phyloP scores from a whole-genome alignment of 805 yeast genomes.

The Ogataea pini region DNA sequence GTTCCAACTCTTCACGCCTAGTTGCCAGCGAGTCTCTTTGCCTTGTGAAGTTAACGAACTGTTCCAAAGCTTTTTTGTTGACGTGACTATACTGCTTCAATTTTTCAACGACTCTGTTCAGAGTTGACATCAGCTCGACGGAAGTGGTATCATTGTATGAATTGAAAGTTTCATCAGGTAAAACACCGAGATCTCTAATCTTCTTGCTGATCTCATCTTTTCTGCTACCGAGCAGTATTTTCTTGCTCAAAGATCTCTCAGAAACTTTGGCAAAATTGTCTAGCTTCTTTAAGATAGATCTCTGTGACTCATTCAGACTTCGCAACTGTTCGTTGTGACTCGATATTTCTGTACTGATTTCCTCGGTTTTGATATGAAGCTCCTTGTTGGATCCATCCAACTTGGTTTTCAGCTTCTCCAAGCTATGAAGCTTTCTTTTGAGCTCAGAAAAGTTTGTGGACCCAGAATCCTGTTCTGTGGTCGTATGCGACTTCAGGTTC shows the following conservation, averaged over 20 bases:
- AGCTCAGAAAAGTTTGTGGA: slow-evolving; percentile 19
- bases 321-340: slow-evolving; percentile 42
- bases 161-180: slow-evolving; percentile 81
- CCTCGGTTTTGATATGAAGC: slow-evolving; percentile 33
- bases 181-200: slow-evolving; percentile 81
- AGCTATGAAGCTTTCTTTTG: slow-evolving; percentile 20
- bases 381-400: slow-evolving; percentile 33
- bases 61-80: slow-evolving; percentile 88
- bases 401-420: slow-evolving; percentile 14
- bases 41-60: slow-evolving; percentile 67
- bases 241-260: slow-evolving; percentile 65
- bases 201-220: slow-evolving; percentile 71
- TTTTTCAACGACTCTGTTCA: slow-evolving; percentile 56
- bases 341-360: slow-evolving; percentile 34
- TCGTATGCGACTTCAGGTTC: slow-evolving; percentile 15
- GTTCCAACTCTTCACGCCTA: slow-evolving; percentile 68
- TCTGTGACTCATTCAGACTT: slow-evolving; percentile 59
- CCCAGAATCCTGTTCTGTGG: slow-evolving; percentile 10
- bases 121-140: slow-evolving; percentile 50
- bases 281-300: slow-evolving; percentile 50
- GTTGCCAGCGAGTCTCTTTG: slow-evolving; percentile 66
- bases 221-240: slow-evolving; percentile 56
- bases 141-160: slow-evolving; percentile 45
- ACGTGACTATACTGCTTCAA: slow-evolving; percentile 71
- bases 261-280: slow-evolving; percentile 63